Evolutionary conservation across 2,329 filamentous ascomycete species (phyloP), one percentile per base, ranked within the genome.

Genomic region (Colletotrichum sansevieriae): DNA sequence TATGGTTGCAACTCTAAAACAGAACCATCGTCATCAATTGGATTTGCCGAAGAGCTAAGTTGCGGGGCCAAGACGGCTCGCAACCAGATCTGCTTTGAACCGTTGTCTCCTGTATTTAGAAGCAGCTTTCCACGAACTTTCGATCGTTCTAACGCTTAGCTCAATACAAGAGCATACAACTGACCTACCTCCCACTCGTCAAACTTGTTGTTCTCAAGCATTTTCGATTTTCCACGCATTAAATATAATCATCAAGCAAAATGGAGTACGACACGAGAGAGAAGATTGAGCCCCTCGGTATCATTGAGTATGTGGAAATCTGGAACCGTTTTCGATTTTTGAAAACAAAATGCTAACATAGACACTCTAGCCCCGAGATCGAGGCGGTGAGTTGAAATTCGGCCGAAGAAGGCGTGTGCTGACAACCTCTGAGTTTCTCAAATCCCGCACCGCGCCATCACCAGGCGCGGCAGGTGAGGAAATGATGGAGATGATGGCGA

Each of bases 1-100:
- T 11, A 33, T 13, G 13, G 18, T 52, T 22, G 18, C 33, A 18
- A 29, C 49, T n/a, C 25, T 52, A 52, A 52, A 35, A 52, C 49
- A 12, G 22, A 11, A 52, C 13, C n/a, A 52, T 15, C 49, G 22
- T 52, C 49, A 52, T 52, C 33, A 25, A 5, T 15, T 29, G 49
- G 41, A 29, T 11, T 15, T 33, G 15, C 49, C n/a, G 49, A n/a
- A 25, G 49, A 29, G 29, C 8, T 7, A 52, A 18, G 33, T 37
- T 52, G 49, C 49, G 49, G 49, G 49, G 49, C 33, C 29, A 6
- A 18, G 4, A 18, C 33, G 7, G 29, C 12, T 5, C n/a, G 15
- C 4, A 0, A 33, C 0, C 4, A 37, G 49, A 52, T 1, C 15
- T 8, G 4, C 4, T 20, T 33, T 8, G 0, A 37, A n/a, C 18